Evolutionary conservation across 2,329 filamentous ascomycete genomes (phyloP), one percentile per base, ranked within the genome.

Genomic region (Dactylonectria estremocensis): DNA sequence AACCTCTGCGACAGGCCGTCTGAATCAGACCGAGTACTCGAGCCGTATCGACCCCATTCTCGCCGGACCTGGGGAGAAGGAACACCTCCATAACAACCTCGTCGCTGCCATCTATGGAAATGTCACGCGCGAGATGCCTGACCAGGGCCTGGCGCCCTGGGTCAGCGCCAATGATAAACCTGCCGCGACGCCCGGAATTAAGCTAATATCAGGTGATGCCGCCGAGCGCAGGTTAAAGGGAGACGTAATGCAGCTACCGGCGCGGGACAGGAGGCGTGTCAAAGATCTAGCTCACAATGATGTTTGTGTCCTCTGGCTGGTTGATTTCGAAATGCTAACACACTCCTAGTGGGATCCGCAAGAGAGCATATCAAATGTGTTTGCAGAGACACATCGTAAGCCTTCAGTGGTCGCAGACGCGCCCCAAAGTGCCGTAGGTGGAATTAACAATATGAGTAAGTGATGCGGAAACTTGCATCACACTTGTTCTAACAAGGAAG

Each of bases 381-480:
- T 90, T 71, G 76, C 81, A 13, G 87, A 90, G 20, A 81, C 84
- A 22, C 83, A 86, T 66, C 83, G 85, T 49, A 80, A 83, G 64
- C 76, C 82, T 11, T 78, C 82, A 4, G 83, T 83, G 57, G 78
- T 82, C 13, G 87, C 91, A 33, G 89, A 93, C 64, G 87, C 90
- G 9, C 90, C 92, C 28, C 87, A 91, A 31, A 91, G 90, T 76
- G 91, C 92, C 24, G 74, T 67, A n/a, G 91, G 90, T 31, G 92
- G 92, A 20, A 86, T 95, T 52, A 95, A 93, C 72, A 94, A 90
- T 72, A 92, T 95, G 85, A 97, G 92, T 94, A 85, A 78, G 91
- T 82, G 35, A 24, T 35, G 16, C 24, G 11, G 5, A 2, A 5
- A 18, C 18, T 18, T 18, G 10, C 16, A 4, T 18, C 1, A 7